A percentile compares a stretch with the other conserved stretches of the same genome.
phyloP scores from a whole-genome alignment of 2,329 filamentous ascomycete genomes.

The Myriosclerotinia duriaeana region DNA sequence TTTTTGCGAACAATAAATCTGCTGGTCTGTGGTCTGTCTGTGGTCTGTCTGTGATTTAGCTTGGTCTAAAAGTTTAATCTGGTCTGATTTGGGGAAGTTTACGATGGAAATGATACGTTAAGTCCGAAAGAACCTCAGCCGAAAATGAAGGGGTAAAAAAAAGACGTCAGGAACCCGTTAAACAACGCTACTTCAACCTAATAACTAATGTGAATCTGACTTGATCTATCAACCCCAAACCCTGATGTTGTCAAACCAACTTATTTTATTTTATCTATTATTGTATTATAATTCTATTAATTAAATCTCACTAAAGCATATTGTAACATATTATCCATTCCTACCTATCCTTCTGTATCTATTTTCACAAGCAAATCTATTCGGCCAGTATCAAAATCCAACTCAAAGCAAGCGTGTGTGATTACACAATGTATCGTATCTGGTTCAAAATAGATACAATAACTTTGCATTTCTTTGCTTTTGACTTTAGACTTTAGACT shows the following conservation, averaged over 20 bases:
- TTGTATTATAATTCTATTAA: too few species aligned
- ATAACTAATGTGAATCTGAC: neutral
- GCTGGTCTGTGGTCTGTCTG: neutral
- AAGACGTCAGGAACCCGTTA: neutral
- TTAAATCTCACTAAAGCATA: too few species aligned
- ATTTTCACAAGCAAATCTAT: neutral
- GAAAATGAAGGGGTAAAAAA: conserved; percentile 10
- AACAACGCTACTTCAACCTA: conserved; percentile 7
- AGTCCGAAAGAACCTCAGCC: neutral
- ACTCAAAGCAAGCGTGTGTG: conserved; percentile 1
- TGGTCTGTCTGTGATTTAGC: neutral
- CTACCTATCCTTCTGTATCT: neutral
- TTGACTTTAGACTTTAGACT: neutral
- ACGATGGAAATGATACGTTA: neutral
- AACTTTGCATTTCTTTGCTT: neutral
- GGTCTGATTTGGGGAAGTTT: too few species aligned
- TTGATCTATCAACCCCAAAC: conserved; percentile 6
- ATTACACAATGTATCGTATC: neutral
- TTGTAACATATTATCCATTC: too few species aligned
- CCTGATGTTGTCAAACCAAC: conserved; percentile 1
- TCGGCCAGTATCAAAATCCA: neutral
- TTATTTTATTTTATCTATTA: neutral
- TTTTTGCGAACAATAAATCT: neutral
- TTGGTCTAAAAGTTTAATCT: neutral
- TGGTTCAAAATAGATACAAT: neutral